phyloP scores from a whole-genome alignment of 129 eudicot genomes.

The Pseudognaphalium luteoalbum region DNA sequence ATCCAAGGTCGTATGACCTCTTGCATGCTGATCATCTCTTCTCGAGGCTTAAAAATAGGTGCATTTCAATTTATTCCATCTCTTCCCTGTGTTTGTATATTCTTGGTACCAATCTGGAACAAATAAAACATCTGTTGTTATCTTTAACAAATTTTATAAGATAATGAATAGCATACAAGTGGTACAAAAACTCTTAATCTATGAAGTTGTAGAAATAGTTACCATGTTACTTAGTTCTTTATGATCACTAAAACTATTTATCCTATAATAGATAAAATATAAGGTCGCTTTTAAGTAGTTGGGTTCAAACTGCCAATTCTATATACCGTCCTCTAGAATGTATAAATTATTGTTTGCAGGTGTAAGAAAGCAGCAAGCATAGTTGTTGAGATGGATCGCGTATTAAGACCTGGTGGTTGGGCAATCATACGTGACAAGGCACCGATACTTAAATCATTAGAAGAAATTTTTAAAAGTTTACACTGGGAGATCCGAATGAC shows the following conservation, averaged over 20 bases:
- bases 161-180: background rate
- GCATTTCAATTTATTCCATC: constrained; percentile 2
- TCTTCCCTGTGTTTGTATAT: background rate
- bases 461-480: constrained; percentile 68
- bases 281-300: background rate
- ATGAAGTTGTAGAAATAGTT: no score
- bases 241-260: background rate
- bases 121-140: background rate
- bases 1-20: constrained; percentile 95
- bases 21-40: constrained; percentile 98
- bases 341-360: constrained; percentile 42
- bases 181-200: background rate
- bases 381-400: constrained; percentile 89
- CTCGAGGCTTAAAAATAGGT: constrained; percentile 94
- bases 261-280: background rate
- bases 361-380: constrained; percentile 71
- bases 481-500: constrained; percentile 91
- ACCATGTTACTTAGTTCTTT: no score
- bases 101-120: background rate
- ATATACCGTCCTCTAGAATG: background rate
- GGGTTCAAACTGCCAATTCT: background rate
- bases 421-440: constrained; percentile 84
- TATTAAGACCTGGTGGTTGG: constrained; percentile 88
- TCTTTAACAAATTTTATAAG: background rate
- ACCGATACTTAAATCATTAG: constrained; percentile 70